Conservation (phyloP, 345 rosid species). For the Syzygium oleosum region DNA sequence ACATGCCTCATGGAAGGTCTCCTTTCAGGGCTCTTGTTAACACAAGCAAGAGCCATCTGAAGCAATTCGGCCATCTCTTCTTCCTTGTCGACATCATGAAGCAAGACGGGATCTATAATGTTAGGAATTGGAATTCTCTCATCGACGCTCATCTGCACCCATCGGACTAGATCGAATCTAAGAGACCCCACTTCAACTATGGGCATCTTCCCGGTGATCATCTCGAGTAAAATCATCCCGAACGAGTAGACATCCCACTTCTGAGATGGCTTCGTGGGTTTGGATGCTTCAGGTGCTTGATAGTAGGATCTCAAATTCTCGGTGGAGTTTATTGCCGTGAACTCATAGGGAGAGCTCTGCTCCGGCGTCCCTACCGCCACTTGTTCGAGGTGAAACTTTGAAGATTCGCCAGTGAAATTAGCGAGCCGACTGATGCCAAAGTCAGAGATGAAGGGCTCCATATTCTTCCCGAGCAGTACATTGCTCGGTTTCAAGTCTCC, state of each 20-base stretch:
- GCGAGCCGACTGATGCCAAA: conserved; percentile 74
- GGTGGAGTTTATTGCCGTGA: conserved; percentile 20
- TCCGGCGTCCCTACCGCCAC: conserved; percentile 20
- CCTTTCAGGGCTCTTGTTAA: conserved; percentile 51
- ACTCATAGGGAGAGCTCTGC: conserved; percentile 44
- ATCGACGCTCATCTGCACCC: conserved; percentile 61
- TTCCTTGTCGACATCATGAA: conserved; percentile 41
- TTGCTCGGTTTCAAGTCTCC: conserved; percentile 78
- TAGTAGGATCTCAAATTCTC: conserved; percentile 35
- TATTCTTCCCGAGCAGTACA: conserved; percentile 62
- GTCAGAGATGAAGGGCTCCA: conserved; percentile 72
- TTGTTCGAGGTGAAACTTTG: conserved; percentile 23
- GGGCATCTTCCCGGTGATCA: conserved; percentile 67
- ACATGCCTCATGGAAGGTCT: conserved; percentile 72
- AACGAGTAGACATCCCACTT: conserved; percentile 94
- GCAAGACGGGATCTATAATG: conserved; percentile 59
- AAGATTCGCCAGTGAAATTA: conserved; percentile 33
- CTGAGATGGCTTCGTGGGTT: conserved; percentile 69
- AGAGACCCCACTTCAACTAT: conserved; percentile 25
- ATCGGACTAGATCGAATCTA: conserved; percentile 54
- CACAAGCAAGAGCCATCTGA: conserved; percentile 58
- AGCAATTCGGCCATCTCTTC: conserved; percentile 49
- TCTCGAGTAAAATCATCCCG: conserved; percentile 75
- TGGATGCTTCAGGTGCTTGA: conserved; percentile 76
- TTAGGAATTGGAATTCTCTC: conserved; percentile 48